Percentiles rank a stretch among this genome's conserved stretches.
Conservation (phyloP, 306 rosid species). For the Crotalaria pallida region DNA sequence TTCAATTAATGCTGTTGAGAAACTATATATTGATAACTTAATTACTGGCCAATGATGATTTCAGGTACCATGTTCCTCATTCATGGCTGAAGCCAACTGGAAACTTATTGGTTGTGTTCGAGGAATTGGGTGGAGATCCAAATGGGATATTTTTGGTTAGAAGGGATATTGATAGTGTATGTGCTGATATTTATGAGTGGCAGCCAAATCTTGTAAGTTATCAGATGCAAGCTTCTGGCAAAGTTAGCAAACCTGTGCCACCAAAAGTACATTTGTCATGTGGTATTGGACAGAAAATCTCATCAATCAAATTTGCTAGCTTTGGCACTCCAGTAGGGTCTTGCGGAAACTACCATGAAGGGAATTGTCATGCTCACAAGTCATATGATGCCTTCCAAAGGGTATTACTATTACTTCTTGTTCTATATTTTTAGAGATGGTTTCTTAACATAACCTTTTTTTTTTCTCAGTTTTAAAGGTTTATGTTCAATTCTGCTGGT, state of each 20-base stretch:
- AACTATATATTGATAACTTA: slow-evolving; percentile 4
- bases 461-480: neutral
- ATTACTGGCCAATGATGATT: slow-evolving; percentile 19
- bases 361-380: slow-evolving; percentile 85
- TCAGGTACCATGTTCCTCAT: slow-evolving; percentile 93
- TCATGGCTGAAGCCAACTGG: slow-evolving; percentile 92
- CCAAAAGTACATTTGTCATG: slow-evolving; percentile 88
- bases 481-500: neutral
- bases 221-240: slow-evolving; percentile 78
- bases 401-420: slow-evolving; percentile 47
- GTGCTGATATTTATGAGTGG: slow-evolving; percentile 94
- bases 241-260: slow-evolving; percentile 53
- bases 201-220: slow-evolving; percentile 86
- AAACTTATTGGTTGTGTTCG: slow-evolving; percentile 80
- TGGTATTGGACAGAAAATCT: slow-evolving; percentile 74
- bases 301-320: slow-evolving; percentile 93
- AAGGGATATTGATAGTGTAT: slow-evolving; percentile 70
- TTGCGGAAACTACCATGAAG: slow-evolving; percentile 83
- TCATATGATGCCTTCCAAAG: slow-evolving; percentile 79
- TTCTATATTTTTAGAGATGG: neutral
- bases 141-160: slow-evolving; percentile 79
- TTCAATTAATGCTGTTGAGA: slow-evolving; percentile 2
- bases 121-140: slow-evolving; percentile 91
- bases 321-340: slow-evolving; percentile 85
- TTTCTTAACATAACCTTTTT: neutral